Conservation (phyloP, 345 rosid species). For the Mercurialis annua region DNA sequence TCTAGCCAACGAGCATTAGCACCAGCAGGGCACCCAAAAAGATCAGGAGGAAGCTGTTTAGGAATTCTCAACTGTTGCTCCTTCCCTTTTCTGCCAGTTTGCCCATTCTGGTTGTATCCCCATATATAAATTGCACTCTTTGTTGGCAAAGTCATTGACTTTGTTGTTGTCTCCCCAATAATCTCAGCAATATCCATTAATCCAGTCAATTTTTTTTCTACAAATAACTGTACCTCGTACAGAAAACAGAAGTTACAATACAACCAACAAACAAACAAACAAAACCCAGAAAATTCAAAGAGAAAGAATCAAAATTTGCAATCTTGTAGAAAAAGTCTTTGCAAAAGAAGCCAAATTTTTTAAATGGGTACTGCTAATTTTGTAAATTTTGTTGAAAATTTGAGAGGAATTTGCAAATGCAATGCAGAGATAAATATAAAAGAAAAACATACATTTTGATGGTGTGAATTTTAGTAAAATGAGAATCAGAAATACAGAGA, state of each 20-base stretch:
- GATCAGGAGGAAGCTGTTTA: conserved; percentile 87
- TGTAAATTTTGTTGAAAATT: background rate
- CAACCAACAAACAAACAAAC: conserved; percentile 1
- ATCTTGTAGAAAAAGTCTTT: background rate
- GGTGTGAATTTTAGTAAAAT: no score
- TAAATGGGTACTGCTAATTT: background rate
- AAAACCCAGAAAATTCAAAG: background rate
- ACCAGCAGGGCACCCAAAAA: conserved; percentile 86
- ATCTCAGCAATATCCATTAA: conserved; percentile 66
- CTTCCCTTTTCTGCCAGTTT: conserved; percentile 78
- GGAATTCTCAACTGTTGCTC: conserved; percentile 79
- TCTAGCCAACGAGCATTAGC: conserved; percentile 80
- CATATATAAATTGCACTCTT: conserved; percentile 95
- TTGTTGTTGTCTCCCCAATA: conserved; percentile 55
- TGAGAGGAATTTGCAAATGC: background rate
- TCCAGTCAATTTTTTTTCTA: no score
- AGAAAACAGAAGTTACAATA: background rate
- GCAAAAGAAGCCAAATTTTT: background rate
- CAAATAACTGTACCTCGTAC: background rate
- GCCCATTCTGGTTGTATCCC: conserved; percentile 95
- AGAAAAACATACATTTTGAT: background rate
- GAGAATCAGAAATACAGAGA: no score
- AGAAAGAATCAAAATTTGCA: background rate
- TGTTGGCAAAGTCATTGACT: conserved; percentile 43
- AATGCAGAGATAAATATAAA: background rate